Base-by-base conservation (phyloP, 2,329 filamentous ascomycete genomes). In the Pyrenochaeta sp. region DNA sequence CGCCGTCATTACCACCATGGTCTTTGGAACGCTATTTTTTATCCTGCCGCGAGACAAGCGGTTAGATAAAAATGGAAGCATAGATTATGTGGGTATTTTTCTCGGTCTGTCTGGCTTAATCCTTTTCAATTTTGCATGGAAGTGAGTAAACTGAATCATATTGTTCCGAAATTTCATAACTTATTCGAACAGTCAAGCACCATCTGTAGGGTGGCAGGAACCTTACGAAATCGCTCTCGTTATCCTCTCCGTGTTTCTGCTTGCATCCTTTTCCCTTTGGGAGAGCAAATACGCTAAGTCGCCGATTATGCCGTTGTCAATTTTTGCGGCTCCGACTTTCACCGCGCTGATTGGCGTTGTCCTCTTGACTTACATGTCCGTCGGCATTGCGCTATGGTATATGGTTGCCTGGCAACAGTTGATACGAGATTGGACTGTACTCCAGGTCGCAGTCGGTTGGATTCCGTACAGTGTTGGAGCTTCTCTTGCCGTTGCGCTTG, bases 321-420 rank as follows among this genome's bases (percentile, higher is more conserved):
- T 80, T 10, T 80, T 75, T 42, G 63, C 59, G 17, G 71, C 75
- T 0, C 76, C 76, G 1, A 75, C 74, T 0, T 78, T 80, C 49
- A 55, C 63, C 0, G 61, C 71, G 0, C 49, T 80, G 3, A 67
- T 79, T 2, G 55, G 76, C 3, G 74, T 76, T 7, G 71, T 76
- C 1, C 58, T 78, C 2, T 53, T 79, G 6, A 72, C 66, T 20
- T 80, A 76, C 58, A 80, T 80, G 77, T 67, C 72, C 1, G 65
- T 77, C 10, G 76, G 77, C 0, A 77, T 75, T n/a, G 58, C 71
- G 0, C 58, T 78, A 6, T 81, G 76, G 75, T 81, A 81, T 59
- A 69, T 74, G 32, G 58, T 74, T 1, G 60, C 74, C 3, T 80
- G 75, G 75, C 60, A 75, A 20, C 71, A 77, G 42, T 54, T 73